Percentiles rank a stretch among this genome's conserved stretches.
phyloP scores from a whole-genome alignment of 768 basidiomycete species.

The Auriscalpium microsporum region DNA sequence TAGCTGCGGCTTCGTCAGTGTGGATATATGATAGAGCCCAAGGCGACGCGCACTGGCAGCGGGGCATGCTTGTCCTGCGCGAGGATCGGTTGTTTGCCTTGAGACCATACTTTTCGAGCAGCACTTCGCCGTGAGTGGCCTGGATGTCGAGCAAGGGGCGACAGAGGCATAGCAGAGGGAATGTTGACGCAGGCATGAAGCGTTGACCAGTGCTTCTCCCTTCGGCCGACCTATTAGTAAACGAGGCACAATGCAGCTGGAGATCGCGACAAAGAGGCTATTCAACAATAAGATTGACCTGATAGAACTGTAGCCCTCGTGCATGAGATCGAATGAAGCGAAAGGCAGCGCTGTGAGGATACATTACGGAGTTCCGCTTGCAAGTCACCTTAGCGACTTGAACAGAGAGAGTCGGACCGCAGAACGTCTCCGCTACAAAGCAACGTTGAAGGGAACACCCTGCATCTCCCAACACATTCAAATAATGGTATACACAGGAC shows the following conservation, averaged over 20 bases:
- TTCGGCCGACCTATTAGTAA: too few species aligned
- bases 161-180: slow-evolving; percentile 80
- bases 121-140: slow-evolving; percentile 73
- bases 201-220: too few species aligned
- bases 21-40: background rate
- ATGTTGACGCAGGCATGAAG: slow-evolving; percentile 37
- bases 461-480: background rate
- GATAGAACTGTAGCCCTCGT: too few species aligned
- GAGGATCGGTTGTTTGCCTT: slow-evolving; percentile 92
- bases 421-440: background rate
- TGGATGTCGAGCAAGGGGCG: slow-evolving; percentile 97
- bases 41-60: slow-evolving; percentile 57
- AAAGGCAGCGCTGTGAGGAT: too few species aligned
- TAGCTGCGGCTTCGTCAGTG: slow-evolving; percentile 47
- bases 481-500: background rate
- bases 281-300: too few species aligned
- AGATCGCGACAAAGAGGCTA: too few species aligned
- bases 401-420: too few species aligned
- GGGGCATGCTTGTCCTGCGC: slow-evolving; percentile 81
- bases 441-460: background rate
- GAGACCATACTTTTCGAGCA: slow-evolving; percentile 84
- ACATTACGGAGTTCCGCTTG: too few species aligned
- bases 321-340: too few species aligned
- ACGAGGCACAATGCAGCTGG: too few species aligned
- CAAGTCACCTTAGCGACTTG: too few species aligned